phyloP scores from a whole-genome alignment of 352 stramenopile species.

The Phytophthora pistaciae region DNA sequence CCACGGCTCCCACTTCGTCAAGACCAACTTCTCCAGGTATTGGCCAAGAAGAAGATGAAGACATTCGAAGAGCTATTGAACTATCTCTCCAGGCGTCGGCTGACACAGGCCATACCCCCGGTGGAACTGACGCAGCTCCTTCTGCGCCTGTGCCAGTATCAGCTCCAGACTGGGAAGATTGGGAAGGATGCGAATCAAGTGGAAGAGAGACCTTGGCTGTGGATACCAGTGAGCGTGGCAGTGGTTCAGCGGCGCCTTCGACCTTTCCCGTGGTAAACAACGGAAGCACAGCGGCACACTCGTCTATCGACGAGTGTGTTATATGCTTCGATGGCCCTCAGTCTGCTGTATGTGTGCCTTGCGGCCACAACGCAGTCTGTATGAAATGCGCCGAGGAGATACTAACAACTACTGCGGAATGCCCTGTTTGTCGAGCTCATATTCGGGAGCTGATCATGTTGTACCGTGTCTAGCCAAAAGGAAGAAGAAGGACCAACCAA shows the following conservation, averaged over 20 bases:
- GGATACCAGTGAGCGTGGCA: conserved; percentile 11
- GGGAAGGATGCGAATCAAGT: conserved; percentile 13
- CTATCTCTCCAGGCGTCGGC: conserved; percentile 55
- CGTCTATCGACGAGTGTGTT: conserved; percentile 76
- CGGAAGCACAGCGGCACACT: conserved; percentile 40
- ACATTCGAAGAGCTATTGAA: conserved; percentile 62
- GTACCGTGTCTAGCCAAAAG: conserved; percentile 64
- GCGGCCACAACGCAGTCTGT: conserved; percentile 85
- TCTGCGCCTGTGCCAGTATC: conserved; percentile 46
- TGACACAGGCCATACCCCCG: conserved; percentile 2
- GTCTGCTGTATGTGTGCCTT: conserved; percentile 81
- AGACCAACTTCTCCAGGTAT: conserved; percentile 14
- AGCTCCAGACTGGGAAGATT: conserved; percentile 58
- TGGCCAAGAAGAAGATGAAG: conserved; percentile 53
- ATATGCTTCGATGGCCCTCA: conserved; percentile 84
- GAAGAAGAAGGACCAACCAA: neutral
- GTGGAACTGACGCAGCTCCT: conserved; percentile 2
- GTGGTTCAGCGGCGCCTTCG: conserved; percentile 4
- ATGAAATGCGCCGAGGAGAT: conserved; percentile 84
- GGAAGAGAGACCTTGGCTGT: conserved; percentile 4
- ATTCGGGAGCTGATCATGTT: conserved; percentile 87
- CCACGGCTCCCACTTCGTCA: conserved; percentile 1
- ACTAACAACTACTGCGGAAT: conserved; percentile 62
- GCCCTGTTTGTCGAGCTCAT: conserved; percentile 70
- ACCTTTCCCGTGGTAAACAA: conserved; percentile 43